A percentile compares a stretch with the other conserved stretches of the same genome.
Conservation (phyloP, 305 asterid species). For the Vinca major region DNA sequence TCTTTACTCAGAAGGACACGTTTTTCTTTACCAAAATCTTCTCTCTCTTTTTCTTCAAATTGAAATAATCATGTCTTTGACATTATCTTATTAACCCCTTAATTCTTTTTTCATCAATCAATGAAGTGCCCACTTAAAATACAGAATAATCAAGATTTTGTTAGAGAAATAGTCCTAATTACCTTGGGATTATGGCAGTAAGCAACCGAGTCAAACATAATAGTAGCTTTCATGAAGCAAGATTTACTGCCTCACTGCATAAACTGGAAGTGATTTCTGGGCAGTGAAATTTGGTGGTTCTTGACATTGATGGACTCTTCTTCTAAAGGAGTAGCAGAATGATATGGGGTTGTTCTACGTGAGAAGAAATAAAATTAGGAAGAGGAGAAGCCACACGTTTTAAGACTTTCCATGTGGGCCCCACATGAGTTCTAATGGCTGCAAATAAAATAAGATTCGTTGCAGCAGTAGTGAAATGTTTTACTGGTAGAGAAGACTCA, state of each 20-base stretch:
- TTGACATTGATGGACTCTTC: not conserved
- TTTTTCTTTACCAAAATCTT: not conserved
- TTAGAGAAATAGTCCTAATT: not conserved
- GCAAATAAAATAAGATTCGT: not conserved
- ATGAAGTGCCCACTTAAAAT: not conserved
- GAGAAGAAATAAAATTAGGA: not conserved
- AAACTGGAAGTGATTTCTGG: not conserved
- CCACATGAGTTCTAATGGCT: not conserved
- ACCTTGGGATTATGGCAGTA: constrained; percentile 26
- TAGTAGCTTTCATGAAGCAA: constrained; percentile 10
- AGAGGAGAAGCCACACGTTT: constrained; percentile 20
- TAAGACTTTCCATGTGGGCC: not conserved
- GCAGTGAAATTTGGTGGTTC: not conserved
- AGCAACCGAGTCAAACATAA: constrained; percentile 24
- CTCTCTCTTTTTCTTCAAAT: not conserved
- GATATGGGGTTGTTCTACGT: not conserved
- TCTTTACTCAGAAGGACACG: not conserved
- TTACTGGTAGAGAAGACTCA: not conserved
- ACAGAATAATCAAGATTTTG: not conserved
- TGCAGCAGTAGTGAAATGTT: too few relatives aligned
- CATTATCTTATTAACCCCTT: not conserved
- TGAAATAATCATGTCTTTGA: too few relatives aligned
- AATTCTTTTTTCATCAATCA: not conserved
- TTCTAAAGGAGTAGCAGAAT: not conserved
- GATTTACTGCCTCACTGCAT: not conserved